These are phyloP conservation scores for Lasiosphaeris hirsuta DNA, from an alignment of 495 filamentous ascomycete genomes.

Conservation along the genomic window DNA sequence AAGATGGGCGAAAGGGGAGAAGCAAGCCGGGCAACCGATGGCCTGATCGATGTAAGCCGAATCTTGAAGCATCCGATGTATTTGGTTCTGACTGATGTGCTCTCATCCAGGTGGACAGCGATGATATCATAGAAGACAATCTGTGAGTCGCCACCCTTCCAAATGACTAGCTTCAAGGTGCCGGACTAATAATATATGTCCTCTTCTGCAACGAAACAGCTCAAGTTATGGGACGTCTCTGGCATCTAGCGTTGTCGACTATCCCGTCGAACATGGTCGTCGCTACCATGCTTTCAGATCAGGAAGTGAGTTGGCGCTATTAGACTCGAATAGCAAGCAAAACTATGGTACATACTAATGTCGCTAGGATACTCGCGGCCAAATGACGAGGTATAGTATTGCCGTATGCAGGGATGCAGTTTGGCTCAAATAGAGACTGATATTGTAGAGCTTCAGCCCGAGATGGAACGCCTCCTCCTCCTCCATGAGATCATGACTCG, in stretches of 20 bases:
- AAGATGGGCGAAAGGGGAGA: too few relatives aligned
- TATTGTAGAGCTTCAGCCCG: background rate
- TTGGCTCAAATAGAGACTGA: background rate
- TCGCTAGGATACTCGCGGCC: slow-evolving; percentile 23
- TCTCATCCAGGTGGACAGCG: too few relatives aligned
- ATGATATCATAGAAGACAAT: too few relatives aligned
- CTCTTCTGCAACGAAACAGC: too few relatives aligned
- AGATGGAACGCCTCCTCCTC: slow-evolving; percentile 11
- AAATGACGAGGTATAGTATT: slow-evolving; percentile 22
- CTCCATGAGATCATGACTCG: slow-evolving; percentile 13
- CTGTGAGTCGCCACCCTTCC: too few relatives aligned
- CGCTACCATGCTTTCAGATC: slow-evolving; percentile 28
- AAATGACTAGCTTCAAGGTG: too few relatives aligned
- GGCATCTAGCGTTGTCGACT: slow-evolving; percentile 26
- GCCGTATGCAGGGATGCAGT: too few relatives aligned
- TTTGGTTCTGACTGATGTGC: too few relatives aligned
- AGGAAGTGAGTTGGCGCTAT: slow-evolving; percentile 9
- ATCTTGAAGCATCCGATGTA: too few relatives aligned
- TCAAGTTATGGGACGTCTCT: slow-evolving; percentile 19
- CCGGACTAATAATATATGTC: too few relatives aligned
- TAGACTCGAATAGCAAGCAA: background rate
- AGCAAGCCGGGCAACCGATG: too few relatives aligned
- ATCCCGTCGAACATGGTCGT: slow-evolving; percentile 27
- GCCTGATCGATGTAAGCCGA: too few relatives aligned
- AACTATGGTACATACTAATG: background rate